Base-by-base conservation (phyloP, 257 asterid species). In the Fraxinus excelsior region DNA sequence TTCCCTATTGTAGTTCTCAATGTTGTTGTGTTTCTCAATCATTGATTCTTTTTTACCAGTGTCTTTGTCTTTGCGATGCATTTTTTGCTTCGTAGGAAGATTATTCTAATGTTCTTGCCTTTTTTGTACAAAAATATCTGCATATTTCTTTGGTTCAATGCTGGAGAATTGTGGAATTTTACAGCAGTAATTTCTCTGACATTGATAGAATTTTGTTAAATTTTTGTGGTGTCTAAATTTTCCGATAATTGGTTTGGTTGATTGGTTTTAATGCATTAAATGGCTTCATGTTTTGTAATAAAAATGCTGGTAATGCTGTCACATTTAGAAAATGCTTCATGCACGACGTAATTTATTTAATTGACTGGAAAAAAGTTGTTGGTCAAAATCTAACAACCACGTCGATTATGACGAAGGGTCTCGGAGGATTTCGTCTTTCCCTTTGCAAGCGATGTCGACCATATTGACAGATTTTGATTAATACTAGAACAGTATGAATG, bases 141-240 rank as follows among this genome's bases (percentile, higher is more conserved):
- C n/a, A 49, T 49, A 13, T 49, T 16, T 49, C 1, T 14, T 16
- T 18, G 25, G 25, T 53, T 16, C 53, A 44, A 13, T 44, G 53
- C 53, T 44, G n/a, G 53, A 40, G 18, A 72, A 38, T 74, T 12
- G 34, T 25, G 77, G 35, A 78, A 72, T 23, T 38, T 60, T 38
- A 60, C 19, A 5, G 28, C 32, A 0, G 49, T 11, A 11, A 42
- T 67, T 73, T 72, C 11, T 74, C 53, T 67, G 76, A 62, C 67
- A 40, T 72, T 46, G 40, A 35, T 25, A 1, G 42, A 42, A 44
- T 78, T 13, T 75, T 35, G 46, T 3, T 42, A 49, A 42, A 58
- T 38, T 23, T 53, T 38, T 14, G 7, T 46, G 18, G 16, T 76
- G 32, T 71, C 14, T 1, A 3, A 38, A 38, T 38, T 38, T 38